Conservation (phyloP, 371 early-diverging fungal genomes). For the Rhizopus stolonifer region DNA sequence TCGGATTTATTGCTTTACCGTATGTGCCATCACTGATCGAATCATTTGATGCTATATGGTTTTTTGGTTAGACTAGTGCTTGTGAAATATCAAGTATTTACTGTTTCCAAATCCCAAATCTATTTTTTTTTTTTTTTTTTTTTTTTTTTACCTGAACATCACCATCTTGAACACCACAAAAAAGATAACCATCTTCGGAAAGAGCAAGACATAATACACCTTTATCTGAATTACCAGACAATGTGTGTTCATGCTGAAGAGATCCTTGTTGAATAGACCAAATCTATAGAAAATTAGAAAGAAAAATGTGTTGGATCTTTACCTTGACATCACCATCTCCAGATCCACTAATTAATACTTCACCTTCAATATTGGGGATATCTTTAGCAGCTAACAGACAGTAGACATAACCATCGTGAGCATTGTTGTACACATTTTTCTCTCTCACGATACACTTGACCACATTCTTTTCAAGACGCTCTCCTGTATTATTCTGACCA, state of each 20-base stretch:
- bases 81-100: conserved; percentile 8
- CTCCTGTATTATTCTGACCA: conserved; percentile 12
- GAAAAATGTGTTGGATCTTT: background rate
- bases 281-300: conserved; percentile 36
- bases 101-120: conserved; percentile 83
- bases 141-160: conserved; percentile 51
- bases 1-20: too few relatives aligned
- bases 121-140: conserved; percentile 8
- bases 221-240: conserved; percentile 56
- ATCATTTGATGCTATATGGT: conserved; percentile 64
- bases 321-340: conserved; percentile 75
- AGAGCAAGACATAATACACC: conserved; percentile 65
- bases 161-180: conserved; percentile 80
- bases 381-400: conserved; percentile 53
- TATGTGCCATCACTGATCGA: conserved; percentile 65
- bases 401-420: conserved; percentile 82
- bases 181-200: conserved; percentile 67
- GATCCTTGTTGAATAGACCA: conserved; percentile 53
- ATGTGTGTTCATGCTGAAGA: conserved; percentile 41
- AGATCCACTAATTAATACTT: conserved; percentile 68
- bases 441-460: conserved; percentile 58
- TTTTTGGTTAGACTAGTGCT: too few relatives aligned
- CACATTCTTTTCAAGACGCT: conserved; percentile 21
- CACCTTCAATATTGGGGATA: conserved; percentile 55
- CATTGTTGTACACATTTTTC: conserved; percentile 52